Conservation (phyloP, 1,139 yeast genomes). For the Yamadazyma oceani region DNA sequence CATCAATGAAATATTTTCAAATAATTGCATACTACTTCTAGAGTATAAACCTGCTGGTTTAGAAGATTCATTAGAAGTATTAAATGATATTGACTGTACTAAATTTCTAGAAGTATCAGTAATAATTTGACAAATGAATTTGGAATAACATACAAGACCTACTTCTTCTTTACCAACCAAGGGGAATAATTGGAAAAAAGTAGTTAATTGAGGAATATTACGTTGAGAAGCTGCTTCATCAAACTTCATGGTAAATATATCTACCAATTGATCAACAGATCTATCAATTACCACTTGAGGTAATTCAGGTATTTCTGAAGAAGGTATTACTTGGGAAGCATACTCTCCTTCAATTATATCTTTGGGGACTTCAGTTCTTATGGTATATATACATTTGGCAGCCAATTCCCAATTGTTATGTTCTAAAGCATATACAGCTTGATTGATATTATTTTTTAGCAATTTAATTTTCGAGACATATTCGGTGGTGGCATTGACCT, state of each 20-base stretch:
- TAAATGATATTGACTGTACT: conserved; percentile 39
- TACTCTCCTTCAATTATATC: conserved; percentile 61
- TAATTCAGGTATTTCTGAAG: conserved; percentile 81
- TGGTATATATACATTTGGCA: conserved; percentile 57
- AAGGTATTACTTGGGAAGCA: conserved; percentile 85
- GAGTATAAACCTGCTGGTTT: conserved; percentile 56
- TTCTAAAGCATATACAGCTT: conserved; percentile 68
- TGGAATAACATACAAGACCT: conserved; percentile 81
- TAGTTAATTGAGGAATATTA: conserved; percentile 70
- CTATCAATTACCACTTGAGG: conserved; percentile 59
- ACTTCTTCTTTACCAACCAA: conserved; percentile 67
- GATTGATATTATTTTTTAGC: conserved; percentile 62
- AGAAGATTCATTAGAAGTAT: conserved; percentile 26
- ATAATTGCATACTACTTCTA: conserved; percentile 68
- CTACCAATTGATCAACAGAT: conserved; percentile 61
- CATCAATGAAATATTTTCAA: conserved; percentile 83
- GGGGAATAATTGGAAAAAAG: conserved; percentile 85
- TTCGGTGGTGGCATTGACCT: conserved; percentile 62
- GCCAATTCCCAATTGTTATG: conserved; percentile 71
- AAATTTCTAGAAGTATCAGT: conserved; percentile 73
- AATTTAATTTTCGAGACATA: conserved; percentile 68
- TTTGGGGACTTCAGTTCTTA: conserved; percentile 54
- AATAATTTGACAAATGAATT: conserved; percentile 81
- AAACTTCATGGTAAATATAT: conserved; percentile 62
- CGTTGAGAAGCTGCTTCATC: conserved; percentile 64